Base-by-base conservation (phyloP, 2,329 filamentous ascomycete species). In the Clonostachys solani region DNA sequence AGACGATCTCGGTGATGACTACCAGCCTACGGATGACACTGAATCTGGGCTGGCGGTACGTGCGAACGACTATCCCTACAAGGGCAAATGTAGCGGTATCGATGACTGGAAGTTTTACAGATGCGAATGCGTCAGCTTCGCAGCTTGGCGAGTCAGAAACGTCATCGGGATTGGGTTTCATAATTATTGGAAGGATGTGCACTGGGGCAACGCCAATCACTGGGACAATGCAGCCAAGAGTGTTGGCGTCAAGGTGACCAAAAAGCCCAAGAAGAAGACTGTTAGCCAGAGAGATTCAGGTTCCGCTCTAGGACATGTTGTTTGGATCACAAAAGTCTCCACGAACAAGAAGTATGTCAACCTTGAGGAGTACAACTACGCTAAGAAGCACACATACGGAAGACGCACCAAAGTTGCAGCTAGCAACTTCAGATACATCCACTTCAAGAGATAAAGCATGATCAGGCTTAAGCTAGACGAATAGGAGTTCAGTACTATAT, bases 81-180 rank as follows among this genome's bases (percentile, higher is more conserved):
- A 47, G 44, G 47, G 47, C 42, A 46, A 49, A 44, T 56, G 54
- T 34, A 47, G 52, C 7, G 41, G 43, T 34, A 49, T 33, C 18
- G 54, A 56, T 40, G 44, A 40, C n/a, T 56, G 50, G 49, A 44
- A 42, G 16, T 56, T 47, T 44, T 52, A 45, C 47, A 53, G 49
- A 43, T 56, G 52, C 49, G 47, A 53, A 40, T 54, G 52, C 49
- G 52, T 51, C 37, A 54, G 52, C 46, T 56, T 56, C 45, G 54
- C 54, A 18, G 54, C 54, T 16, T 56, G 48, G 44, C 54, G 54
- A 43, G 49, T 56, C 45, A 56, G 54, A 45, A 45, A 53, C 42
- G 47, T 49, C n/a, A 37, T 52, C 13, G 47, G 48, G 34, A 47
- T 54, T 47, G 54, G 54, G 47, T 56, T 56, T 43, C 35, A 44